Evolutionary conservation across 1,284 basidiomycete species (phyloP), one percentile per base, ranked within the genome.

Genomic region (Earliella scabrosa): DNA sequence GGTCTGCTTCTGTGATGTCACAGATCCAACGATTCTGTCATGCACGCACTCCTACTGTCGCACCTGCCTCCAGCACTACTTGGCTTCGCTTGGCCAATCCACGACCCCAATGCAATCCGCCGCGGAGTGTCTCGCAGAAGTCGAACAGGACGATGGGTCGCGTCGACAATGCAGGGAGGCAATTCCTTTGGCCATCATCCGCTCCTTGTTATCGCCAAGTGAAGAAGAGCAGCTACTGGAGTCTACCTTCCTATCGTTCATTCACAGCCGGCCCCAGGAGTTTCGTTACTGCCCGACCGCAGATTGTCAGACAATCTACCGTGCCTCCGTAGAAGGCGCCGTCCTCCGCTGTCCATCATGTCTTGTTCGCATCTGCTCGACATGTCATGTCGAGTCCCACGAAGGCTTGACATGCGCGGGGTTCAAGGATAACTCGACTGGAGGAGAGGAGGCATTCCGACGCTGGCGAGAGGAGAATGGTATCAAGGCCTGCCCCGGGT

Each of bases 1-100:
- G 4, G 70, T 82, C 35, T 81, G 77, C 60, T 72, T 76, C 50
- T 74, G 75, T 56, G 65, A 68, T 26, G 64, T 75, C 24, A 65
- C 68, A 16, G 66, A 76, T 34, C 71, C 75, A 5, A 60, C 79
- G 52, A 64, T 64, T 44, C 64, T 84, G 53, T 64, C 68, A 23
- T 85, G 82, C 64, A 71, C 72, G 13, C 82, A 85, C 65, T 58
- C 63, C 34, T 85, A 83, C 64, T 85, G 82, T 68, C 70, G 59
- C 21, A 36, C 67, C n/a, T 85, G 83, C 64, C 70, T 85, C 40
- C 69, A 73, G 51, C 71, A 76, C 50, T 74, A 78, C 57, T 68
- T 81, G 43, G 61, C 58, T n/a, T 69, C 72, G 27, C 56, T 69
- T 14, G 64, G 71, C 34, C 62, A 52, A 18, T 26, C 59, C 65